Percentiles rank a stretch among this genome's conserved stretches.
Conservation (phyloP, 345 rosid species). For the thale cress (Arabidopsis thaliana) region TAIR10.1 NC_003074.8:3898501-3899000, state of each 20-base stretch:
- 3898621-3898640: conserved; percentile 33
- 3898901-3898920: conserved; percentile 21
- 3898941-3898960: neutral
- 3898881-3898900: conserved; percentile 12
- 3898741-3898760: too few relatives aligned
- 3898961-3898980: neutral
- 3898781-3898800: too few relatives aligned
- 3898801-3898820: too few relatives aligned
- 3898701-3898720: conserved; percentile 42
- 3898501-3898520: neutral
- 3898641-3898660: conserved; percentile 45
- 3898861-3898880: neutral
- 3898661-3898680: conserved; percentile 46
- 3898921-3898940: neutral
- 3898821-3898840: conserved; percentile 9
- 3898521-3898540: neutral
- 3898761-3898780: too few relatives aligned
- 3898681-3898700: conserved; percentile 40
- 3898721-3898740: conserved; percentile 39
- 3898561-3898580: conserved; percentile 37
- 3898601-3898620: conserved; percentile 53
- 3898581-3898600: conserved; percentile 45
- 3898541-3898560: conserved; percentile 4
- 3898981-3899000: neutral
- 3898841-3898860: conserved; percentile 32